Base-by-base conservation (phyloP, 768 basidiomycete species). In the Mycena metata region DNA sequence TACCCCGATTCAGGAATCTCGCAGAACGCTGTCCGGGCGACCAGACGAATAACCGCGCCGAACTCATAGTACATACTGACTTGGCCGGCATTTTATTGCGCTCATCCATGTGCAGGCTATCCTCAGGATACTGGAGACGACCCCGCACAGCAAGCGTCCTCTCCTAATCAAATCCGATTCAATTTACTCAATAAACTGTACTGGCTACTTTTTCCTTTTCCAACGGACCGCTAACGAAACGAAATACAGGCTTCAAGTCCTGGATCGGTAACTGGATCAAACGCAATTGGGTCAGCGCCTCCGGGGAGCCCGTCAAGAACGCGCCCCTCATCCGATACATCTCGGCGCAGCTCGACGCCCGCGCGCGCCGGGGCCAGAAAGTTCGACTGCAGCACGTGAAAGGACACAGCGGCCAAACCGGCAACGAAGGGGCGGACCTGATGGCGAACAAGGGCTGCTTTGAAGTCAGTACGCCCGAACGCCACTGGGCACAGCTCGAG, bases 11-110 rank as follows among this genome's bases (percentile, higher is more conserved):
- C 63, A 96, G 95, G 63, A 97, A 96, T 73, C 75, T 96, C 3
- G 85, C 90, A 2, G 95, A 96, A 77, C 84, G 93, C 41, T 94
- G 92, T 77, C 93, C 93, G 5, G 94, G 94, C 4, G 85, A 81
- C 62, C 94, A 95, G 74, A 95, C 94, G 2, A 96, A 96, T 75
- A 95, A 96, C 67, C 82, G 95, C 33, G 96, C 95, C 13, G 96
- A 98, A 76, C 83, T 97, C 36, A 89, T 96, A 61, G 96, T 94
- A 64, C 61, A 87, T 83, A 17, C 21, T 13, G 23, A 1, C 33
- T 26, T 60, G 1, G n/a, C n/a, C n/a, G n/a, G n/a, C n/a, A 30
- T 33, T 21, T 60, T 24, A 62, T 8, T 42, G 30, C 33, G 41
- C 24, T 64, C 46, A 65, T 39, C 51, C 3, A 30, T 30, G 30